Evolutionary conservation across 306 rosid genomes (phyloP).

Genomic region (Sicyos edulis): DNA sequence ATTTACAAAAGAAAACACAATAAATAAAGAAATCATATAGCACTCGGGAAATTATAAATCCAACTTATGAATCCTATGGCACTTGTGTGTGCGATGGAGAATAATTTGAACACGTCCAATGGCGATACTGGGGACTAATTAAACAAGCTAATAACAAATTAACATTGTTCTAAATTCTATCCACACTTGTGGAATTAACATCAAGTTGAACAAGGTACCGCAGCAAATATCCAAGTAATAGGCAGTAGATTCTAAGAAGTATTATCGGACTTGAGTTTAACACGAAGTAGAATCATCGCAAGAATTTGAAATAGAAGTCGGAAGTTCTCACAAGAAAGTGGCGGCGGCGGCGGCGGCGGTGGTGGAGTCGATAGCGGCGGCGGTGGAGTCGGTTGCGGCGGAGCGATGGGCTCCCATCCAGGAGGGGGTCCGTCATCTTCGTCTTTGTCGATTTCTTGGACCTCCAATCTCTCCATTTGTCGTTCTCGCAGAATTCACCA

Average conservation of each 20-base stretch:
- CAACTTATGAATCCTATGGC: too few relatives aligned
- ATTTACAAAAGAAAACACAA: too few relatives aligned
- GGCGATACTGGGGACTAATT: neutral
- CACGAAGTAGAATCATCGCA: neutral
- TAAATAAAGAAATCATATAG: too few relatives aligned
- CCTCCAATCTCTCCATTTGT: constrained; percentile 24
- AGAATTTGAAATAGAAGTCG: neutral
- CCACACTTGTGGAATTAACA: neutral
- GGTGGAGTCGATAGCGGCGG: neutral
- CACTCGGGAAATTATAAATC: too few relatives aligned
- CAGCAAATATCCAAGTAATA: neutral
- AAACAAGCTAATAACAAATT: neutral
- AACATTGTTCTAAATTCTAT: neutral
- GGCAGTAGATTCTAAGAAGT: neutral
- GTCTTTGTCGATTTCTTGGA: constrained; percentile 34
- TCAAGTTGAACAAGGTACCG: neutral
- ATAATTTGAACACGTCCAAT: too few relatives aligned
- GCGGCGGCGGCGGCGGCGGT: constrained; percentile 16
- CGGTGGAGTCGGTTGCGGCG: constrained; percentile 18
- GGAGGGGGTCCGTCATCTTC: constrained; percentile 79
- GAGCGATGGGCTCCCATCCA: constrained; percentile 46
- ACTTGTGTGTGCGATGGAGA: too few relatives aligned
- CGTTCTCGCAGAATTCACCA: neutral
- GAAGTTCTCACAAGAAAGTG: constrained; percentile 36
- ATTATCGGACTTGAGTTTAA: neutral